These are phyloP conservation scores for Fraxinus dipetala DNA, from an alignment of 305 asterid genomes.

Conservation along the genomic window DNA sequence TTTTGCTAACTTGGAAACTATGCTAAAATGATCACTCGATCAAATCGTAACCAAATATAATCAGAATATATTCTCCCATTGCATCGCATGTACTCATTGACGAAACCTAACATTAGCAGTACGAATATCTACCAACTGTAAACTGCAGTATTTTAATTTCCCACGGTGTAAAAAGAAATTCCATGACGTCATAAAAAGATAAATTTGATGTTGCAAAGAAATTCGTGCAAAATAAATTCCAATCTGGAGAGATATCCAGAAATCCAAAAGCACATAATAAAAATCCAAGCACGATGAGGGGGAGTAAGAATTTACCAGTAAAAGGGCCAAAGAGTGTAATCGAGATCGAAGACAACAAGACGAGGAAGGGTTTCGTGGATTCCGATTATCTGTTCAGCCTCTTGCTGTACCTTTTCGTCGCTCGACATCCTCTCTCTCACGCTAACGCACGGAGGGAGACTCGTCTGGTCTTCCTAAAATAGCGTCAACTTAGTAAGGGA, in stretches of 20 bases:
- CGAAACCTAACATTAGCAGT: background rate
- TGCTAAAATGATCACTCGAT: background rate
- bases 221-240: background rate
- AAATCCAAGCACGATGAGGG: background rate
- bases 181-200: background rate
- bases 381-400: conserved; percentile 28
- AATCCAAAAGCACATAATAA: background rate
- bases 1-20: background rate
- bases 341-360: conserved; percentile 85
- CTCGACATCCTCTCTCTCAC: conserved; percentile 18
- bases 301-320: conserved; percentile 23
- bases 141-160: background rate
- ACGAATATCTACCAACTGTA: background rate
- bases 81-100: background rate
- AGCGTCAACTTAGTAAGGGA: background rate
- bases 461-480: background rate
- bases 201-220: background rate
- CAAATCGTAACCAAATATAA: background rate
- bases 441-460: background rate
- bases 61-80: background rate
- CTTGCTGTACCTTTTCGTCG: conserved; percentile 26
- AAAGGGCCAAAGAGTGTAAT: conserved; percentile 81
- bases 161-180: background rate
- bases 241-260: background rate
- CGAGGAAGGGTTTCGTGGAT: conserved; percentile 30